A percentile compares a stretch with the other conserved stretches of the same genome.
phyloP scores from a whole-genome alignment of 805 yeast genomes.

The Suhomyces xylopsoci region DNA sequence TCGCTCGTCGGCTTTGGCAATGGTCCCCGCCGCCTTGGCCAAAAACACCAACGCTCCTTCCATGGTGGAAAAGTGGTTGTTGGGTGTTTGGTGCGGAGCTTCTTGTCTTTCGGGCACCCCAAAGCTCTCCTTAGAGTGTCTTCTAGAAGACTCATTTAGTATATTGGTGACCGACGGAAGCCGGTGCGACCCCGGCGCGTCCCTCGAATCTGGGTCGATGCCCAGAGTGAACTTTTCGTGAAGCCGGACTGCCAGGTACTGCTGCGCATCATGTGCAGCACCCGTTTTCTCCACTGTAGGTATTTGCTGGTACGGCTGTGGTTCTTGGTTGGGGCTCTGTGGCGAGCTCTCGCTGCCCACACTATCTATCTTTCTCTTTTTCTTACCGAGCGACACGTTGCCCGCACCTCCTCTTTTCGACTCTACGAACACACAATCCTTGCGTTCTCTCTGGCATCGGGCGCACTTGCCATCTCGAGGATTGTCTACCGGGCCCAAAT shows the following conservation, averaged over 20 bases:
- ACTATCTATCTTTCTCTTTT: conserved; percentile 45
- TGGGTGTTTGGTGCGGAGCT: conserved; percentile 2
- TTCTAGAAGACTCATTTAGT: conserved; percentile 2
- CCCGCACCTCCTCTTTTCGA: conserved; percentile 26
- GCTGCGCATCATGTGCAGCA: background rate
- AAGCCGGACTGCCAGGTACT: background rate
- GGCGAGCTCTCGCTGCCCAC: background rate
- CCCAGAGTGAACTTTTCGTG: background rate
- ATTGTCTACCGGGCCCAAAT: conserved; percentile 68
- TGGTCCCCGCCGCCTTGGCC: conserved; percentile 77
- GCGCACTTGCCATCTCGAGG: conserved; percentile 83
- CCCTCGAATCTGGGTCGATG: background rate
- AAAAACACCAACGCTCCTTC: conserved; percentile 66
- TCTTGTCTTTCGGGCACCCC: background rate
- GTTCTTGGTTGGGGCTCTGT: background rate
- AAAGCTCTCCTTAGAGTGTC: background rate
- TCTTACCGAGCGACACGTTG: conserved; percentile 41
- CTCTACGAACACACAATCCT: conserved; percentile 68
- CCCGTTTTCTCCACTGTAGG: background rate
- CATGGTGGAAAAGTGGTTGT: conserved; percentile 39
- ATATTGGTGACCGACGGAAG: conserved; percentile 15
- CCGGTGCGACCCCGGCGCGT: background rate
- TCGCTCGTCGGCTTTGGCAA: conserved; percentile 64
- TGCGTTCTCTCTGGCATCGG: conserved; percentile 78
- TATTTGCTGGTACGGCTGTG: background rate